A percentile compares a stretch with the other conserved stretches of the same genome.
Evolutionary conservation across 73 alveolate genomes (phyloP).

Genomic region (Paramecium sonneborni): DNA sequence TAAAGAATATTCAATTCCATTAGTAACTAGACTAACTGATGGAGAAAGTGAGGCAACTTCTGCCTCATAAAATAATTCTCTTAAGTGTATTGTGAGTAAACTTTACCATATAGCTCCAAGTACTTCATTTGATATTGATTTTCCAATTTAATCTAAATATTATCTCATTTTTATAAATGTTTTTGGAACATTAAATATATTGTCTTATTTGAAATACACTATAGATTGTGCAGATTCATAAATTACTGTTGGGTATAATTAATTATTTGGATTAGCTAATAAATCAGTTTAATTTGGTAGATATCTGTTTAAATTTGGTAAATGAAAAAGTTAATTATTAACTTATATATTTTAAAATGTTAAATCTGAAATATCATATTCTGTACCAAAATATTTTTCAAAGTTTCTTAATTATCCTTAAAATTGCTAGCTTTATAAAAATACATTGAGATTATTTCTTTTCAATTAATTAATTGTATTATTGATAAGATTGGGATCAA

Average conservation of each 20-base stretch:
- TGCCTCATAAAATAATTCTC: not conserved
- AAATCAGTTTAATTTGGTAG: slow-evolving; percentile 87
- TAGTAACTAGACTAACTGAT: not conserved
- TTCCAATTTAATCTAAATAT: not conserved
- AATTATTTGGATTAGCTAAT: slow-evolving; percentile 45
- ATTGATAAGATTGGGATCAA: slow-evolving; percentile 73
- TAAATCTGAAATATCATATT: slow-evolving; percentile 75
- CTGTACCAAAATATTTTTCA: slow-evolving; percentile 81
- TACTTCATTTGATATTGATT: not conserved
- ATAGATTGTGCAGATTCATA: slow-evolving; percentile 68
- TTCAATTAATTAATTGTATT: slow-evolving; percentile 64
- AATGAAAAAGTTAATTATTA: slow-evolving; percentile 54
- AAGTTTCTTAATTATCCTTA: slow-evolving; percentile 76
- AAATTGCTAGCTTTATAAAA: slow-evolving; percentile 70
- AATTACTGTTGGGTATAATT: slow-evolving; percentile 71
- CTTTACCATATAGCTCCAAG: not conserved
- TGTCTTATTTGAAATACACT: slow-evolving; percentile 83
- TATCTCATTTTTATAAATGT: slow-evolving; percentile 69
- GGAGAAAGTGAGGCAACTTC: not conserved
- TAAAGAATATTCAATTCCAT: slow-evolving; percentile 36
- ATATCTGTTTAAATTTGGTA: slow-evolving; percentile 79
- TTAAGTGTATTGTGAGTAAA: not conserved
- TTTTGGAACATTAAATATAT: slow-evolving; percentile 84
- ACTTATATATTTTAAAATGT: slow-evolving; percentile 64
- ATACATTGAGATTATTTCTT: slow-evolving; percentile 70